Evolutionary conservation across 2,329 filamentous ascomycete genomes (phyloP), one percentile per base, ranked within the genome.

Genomic region (Volutella citrinella): DNA sequence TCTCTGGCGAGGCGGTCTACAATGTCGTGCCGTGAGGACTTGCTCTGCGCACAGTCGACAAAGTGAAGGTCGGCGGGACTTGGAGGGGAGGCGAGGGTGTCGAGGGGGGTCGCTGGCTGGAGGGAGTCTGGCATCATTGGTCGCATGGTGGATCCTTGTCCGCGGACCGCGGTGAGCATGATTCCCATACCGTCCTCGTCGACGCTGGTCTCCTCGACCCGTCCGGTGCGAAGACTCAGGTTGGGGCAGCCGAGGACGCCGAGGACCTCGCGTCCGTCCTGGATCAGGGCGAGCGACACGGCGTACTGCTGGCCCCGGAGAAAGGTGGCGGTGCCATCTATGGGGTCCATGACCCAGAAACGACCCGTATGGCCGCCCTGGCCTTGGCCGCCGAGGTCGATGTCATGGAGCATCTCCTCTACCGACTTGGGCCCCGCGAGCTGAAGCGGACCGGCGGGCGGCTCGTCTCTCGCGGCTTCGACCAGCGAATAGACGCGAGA

Each of bases 191-290:
- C 57, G 6, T 54, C 34, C 6, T 25, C 35, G 36, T 65, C 61
- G 18, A 65, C 48, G 13, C 43, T 49, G 7, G 49, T 43, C 49
- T 65, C 62, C 27, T 36, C 30, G 19, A 65, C 44, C 9, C 68
- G 59, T 8, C 66, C 63, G n/a, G 48, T 45, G 11, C 42, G 38
- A n/a, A 62, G 48, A 28, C 46, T 52, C 17, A 82, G 59, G 45
- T 82, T 82, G 9, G 80, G 79, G 52, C 75, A 81, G 8, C 73
- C 79, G 25, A 81, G 59, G 4, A 80, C 73, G n/a, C 72, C 77
- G 15, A 83, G 53, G 31, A 70, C 62, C 53, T 83, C 74, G 27
- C 58, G 49, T 5, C 78, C 78, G 33, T 80, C 63, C 38, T 77
- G 69, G 4, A 82, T 56, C 42, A 83, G 57, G 4, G 74, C 72